Percentiles rank a stretch among this genome's conserved stretches.
Evolutionary conservation across 1,284 basidiomycete genomes (phyloP).

Genomic region (Cutaneotrichosporon mucoides): DNA sequence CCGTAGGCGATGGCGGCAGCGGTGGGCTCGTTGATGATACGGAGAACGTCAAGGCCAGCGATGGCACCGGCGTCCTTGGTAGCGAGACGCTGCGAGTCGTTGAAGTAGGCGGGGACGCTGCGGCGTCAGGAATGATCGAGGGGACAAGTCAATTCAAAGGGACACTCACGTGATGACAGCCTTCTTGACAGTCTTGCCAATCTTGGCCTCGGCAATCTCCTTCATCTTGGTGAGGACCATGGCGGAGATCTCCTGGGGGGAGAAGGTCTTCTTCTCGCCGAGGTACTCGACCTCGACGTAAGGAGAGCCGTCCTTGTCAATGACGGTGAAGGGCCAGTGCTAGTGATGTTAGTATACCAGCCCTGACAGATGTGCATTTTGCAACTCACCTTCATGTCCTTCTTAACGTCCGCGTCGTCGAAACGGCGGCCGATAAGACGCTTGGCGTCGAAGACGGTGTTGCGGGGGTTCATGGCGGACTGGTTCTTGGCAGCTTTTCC

Average conservation of each 20-base stretch:
- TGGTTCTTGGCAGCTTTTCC: conserved; percentile 89
- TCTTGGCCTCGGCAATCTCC: conserved; percentile 66
- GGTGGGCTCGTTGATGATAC: conserved; percentile 64
- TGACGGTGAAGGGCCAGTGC: conserved; percentile 68
- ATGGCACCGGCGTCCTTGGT: conserved; percentile 63
- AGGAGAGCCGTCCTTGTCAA: conserved; percentile 58
- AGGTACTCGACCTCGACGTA: conserved; percentile 60
- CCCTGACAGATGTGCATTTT: conserved; percentile 32
- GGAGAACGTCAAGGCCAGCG: conserved; percentile 62
- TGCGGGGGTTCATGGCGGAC: conserved; percentile 90
- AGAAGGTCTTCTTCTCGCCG: conserved; percentile 59
- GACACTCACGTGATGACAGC: conserved; percentile 57
- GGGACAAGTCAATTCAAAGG: conserved; percentile 6
- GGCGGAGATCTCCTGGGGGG: conserved; percentile 76
- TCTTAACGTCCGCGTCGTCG: conserved; percentile 64
- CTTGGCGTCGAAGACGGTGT: conserved; percentile 96
- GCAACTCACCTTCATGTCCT: conserved; percentile 57
- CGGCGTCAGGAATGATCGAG: conserved; percentile 2
- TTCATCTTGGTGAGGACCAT: conserved; percentile 99
- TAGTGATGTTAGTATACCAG: conserved; percentile 1
- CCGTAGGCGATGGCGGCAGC: conserved; percentile 57
- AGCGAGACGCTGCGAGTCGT: conserved; percentile 63
- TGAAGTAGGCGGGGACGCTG: conserved; percentile 70
- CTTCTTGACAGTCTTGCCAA: conserved; percentile 62
- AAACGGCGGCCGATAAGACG: conserved; percentile 95